These are phyloP conservation scores for Aspergillus calidoustus DNA, from an alignment of 2,329 filamentous ascomycete genomes.

Conservation along the genomic window DNA sequence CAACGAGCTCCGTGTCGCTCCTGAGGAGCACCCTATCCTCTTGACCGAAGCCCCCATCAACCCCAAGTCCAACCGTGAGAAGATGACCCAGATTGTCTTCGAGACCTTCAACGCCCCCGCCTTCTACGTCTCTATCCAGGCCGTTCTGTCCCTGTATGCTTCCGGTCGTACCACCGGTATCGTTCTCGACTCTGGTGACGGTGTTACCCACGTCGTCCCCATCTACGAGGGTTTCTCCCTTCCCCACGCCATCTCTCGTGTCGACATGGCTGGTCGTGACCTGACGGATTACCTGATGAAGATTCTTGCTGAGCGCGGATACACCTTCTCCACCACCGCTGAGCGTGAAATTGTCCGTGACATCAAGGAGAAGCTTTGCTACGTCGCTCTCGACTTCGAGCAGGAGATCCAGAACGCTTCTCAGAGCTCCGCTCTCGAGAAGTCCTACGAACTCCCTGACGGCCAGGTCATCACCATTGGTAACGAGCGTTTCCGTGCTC, in stretches of 20 bases:
- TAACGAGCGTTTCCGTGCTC: conserved; percentile 99
- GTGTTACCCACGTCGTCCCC: conserved; percentile 99
- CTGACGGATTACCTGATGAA: conserved; percentile 99
- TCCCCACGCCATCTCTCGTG: conserved; percentile 99
- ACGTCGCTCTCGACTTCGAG: conserved; percentile 99
- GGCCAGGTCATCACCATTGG: conserved; percentile 99
- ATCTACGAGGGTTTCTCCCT: conserved; percentile 99
- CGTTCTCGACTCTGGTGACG: conserved; percentile 99
- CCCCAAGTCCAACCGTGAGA: conserved; percentile 99
- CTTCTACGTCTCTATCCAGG: conserved; percentile 99
- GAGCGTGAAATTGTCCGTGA: conserved; percentile 99
- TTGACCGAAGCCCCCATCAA: conserved; percentile 99
- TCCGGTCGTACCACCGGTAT: conserved; percentile 99
- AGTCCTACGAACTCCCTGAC: conserved; percentile 99
- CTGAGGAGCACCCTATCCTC: conserved; percentile 99
- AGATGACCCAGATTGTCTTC: conserved; percentile 99
- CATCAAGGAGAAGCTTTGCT: conserved; percentile 99
- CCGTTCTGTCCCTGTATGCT: conserved; percentile 97
- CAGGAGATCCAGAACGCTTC: conserved; percentile 99
- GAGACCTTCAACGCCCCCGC: conserved; percentile 99
- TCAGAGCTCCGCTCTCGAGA: conserved; percentile 98
- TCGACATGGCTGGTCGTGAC: conserved; percentile 99
- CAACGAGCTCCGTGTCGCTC: conserved; percentile 99
- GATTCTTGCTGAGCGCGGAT: conserved; percentile 98
- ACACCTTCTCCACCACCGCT: conserved; percentile 99